A percentile compares a stretch with the other conserved stretches of the same genome.
Evolutionary conservation across 805 yeast genomes (phyloP).

Genomic region (Nakazawaea molendinolei): DNA sequence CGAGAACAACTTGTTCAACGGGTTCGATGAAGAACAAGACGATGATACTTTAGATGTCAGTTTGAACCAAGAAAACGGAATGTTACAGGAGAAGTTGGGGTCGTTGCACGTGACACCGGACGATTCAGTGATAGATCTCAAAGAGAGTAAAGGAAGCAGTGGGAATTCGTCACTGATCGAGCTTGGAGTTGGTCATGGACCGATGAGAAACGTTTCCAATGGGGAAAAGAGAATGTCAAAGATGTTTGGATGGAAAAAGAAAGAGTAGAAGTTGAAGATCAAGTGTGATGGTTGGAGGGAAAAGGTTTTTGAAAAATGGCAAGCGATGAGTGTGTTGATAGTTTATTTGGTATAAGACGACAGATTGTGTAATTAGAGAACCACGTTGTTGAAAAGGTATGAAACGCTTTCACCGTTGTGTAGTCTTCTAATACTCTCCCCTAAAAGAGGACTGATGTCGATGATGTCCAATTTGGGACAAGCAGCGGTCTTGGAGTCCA

Average conservation of each 20-base stretch:
- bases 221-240: slow-evolving; percentile 5
- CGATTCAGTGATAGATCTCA: too few relatives aligned
- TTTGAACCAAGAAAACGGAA: too few relatives aligned
- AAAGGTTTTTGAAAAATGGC: too few relatives aligned
- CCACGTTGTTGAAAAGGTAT: slow-evolving; percentile 69
- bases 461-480: slow-evolving; percentile 73
- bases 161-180: too few relatives aligned
- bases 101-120: too few relatives aligned
- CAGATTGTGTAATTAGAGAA: slow-evolving; percentile 6
- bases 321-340: too few relatives aligned
- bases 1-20: slow-evolving; percentile 22
- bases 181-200: too few relatives aligned
- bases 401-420: slow-evolving; percentile 96
- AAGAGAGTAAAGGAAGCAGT: too few relatives aligned
- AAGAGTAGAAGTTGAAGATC: too few relatives aligned
- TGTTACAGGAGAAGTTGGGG: too few relatives aligned
- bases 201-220: not conserved
- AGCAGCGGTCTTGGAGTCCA: slow-evolving; percentile 48
- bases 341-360: not conserved
- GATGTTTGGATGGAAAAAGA: slow-evolving; percentile 11
- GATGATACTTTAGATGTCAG: too few relatives aligned
- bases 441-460: slow-evolving; percentile 81
- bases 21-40: slow-evolving; percentile 17
- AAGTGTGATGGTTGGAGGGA: too few relatives aligned
- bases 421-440: slow-evolving; percentile 89